Evolutionary conservation across 306 rosid species (phyloP), one percentile per base, ranked within the genome.

Genomic region (Vigna unguiculata): DNA sequence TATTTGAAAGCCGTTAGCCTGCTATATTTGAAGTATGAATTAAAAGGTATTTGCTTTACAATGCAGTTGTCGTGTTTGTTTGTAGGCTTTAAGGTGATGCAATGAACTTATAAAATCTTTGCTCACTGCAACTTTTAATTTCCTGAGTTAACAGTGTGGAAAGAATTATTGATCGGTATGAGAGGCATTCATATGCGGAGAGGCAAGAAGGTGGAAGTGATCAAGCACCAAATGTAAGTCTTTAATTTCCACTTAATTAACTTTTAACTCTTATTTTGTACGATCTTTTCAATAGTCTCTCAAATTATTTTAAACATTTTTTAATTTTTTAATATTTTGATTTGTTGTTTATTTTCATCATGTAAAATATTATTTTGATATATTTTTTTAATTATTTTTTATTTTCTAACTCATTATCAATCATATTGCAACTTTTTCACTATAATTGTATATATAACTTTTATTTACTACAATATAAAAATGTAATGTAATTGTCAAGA

Each of bases 91-190:
- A 54, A 55, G 62, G n/a, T 55, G 62, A 55, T 21, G 62, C 34
- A 21, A 11, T 55, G n/a, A 55, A 11, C 12, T 12, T 53, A 36
- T 52, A 30, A 28, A 60, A 30, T 4, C 49, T 48, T 22, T 41
- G 36, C 46, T 66, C 6, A 20, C 67, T 22, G 49, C 24, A 62
- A 9, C 13, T 9, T 38, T 71, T 69, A 19, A 28, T 79, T 54
- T 16, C 12, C 9, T 28, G 40, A 58, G 48, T 43, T 70, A 47
- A 77, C 90, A 93, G 98, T 83, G 85, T 88, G 97, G 96, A 90
- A 76, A 87, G 76, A 64, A 91, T 91, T 79, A 89, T 93, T 14
- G 97, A 93, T 83, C 91, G 97, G 57, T 93, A 93, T 48, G 98
- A 93, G 54, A 88, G 98, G 83, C 82, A 84, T 63, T 88, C 97